Base-by-base conservation (phyloP, 139 green algal genomes). In the Ettlia oleoabundans region DNA sequence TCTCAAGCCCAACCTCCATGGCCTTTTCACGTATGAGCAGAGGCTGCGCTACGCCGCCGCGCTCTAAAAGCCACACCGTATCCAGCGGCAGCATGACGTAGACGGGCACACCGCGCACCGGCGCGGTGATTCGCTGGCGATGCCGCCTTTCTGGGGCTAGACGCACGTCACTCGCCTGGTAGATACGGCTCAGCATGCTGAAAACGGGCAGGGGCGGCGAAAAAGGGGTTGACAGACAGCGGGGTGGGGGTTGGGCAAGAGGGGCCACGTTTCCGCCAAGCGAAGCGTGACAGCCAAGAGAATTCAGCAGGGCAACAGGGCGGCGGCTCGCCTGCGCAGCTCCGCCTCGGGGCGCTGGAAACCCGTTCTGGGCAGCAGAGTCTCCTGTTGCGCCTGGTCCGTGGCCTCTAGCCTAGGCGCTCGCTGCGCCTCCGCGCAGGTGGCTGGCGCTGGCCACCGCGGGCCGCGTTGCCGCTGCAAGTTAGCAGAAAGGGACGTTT, bases 31-130 rank as follows among this genome's bases (percentile, higher is more conserved):
- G 92, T 80, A 97, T 97, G 1, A 98, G 85, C 55, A 97, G 85
- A 0, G 91, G 70, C 61, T 82, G 58, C 51, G 77, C 19, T 21
- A 18, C 3, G 41, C 82, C 82, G 42, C 77, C 58, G 33, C 90
- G 87, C 78, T 99, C 93, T 53, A 98, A 89, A 4, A 99, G 94
- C 89, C 94, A 96, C 4, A 99, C 94, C 15, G 95, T 98, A 86
- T 99, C 97, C 55, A 99, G 89, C 15, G 97, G 97, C 52, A 99
- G 94, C 97, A 99, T 99, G 1, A 99, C 97, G 82, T 96, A 99
- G 3, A 99, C 94, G 35, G 97, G 97, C 33, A 92, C 77, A n/a
- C 86, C 88, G 6, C 58, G 64, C 4, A 88, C 84, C 24, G 84
- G 78, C 15, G 84, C 52, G 22, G 78, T 73, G 28, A 85, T 55